Percentiles rank a stretch among this genome's conserved stretches.
These are phyloP conservation scores for Thermomucor indicae-seudaticae DNA, from an alignment of 371 early-diverging fungal genomes.

Conservation along the genomic window DNA sequence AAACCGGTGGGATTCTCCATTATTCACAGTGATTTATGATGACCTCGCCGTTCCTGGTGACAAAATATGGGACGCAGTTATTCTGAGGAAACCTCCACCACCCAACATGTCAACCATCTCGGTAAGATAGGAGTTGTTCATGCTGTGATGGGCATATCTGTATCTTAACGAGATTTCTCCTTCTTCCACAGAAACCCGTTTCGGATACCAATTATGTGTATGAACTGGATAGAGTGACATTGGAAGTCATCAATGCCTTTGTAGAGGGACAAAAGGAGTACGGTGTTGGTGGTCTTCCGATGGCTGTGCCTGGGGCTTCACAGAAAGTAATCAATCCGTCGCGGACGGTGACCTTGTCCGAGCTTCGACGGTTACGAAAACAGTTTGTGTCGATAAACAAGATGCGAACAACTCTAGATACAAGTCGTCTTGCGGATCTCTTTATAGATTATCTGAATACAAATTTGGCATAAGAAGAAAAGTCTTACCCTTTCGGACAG, in stretches of 20 bases:
- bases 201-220: conserved; percentile 87
- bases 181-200: conserved; percentile 72
- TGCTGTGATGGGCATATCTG: no score
- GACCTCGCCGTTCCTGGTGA: conserved; percentile 60
- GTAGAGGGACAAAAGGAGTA: conserved; percentile 75
- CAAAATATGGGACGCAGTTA: conserved; percentile 74
- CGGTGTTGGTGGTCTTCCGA: conserved; percentile 53
- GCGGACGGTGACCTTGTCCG: conserved; percentile 71
- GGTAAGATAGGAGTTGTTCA: conserved; percentile 37
- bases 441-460: conserved; percentile 91
- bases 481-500: no score
- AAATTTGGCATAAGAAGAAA: conserved; percentile 42
- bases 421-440: conserved; percentile 68
- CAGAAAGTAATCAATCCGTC: conserved; percentile 64
- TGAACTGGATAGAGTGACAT: conserved; percentile 81
- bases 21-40: conserved; percentile 80
- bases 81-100: conserved; percentile 73
- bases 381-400: conserved; percentile 89
- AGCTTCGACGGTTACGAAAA: conserved; percentile 76
- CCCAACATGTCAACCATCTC: conserved; percentile 81
- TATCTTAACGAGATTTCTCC: no score
- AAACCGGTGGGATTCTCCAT: conserved; percentile 94
- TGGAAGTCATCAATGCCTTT: conserved; percentile 76
- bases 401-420: conserved; percentile 67
- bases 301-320: conserved; percentile 60